Evolutionary conservation across 768 basidiomycete species (phyloP).

Genomic region (Daedalea quercina): DNA sequence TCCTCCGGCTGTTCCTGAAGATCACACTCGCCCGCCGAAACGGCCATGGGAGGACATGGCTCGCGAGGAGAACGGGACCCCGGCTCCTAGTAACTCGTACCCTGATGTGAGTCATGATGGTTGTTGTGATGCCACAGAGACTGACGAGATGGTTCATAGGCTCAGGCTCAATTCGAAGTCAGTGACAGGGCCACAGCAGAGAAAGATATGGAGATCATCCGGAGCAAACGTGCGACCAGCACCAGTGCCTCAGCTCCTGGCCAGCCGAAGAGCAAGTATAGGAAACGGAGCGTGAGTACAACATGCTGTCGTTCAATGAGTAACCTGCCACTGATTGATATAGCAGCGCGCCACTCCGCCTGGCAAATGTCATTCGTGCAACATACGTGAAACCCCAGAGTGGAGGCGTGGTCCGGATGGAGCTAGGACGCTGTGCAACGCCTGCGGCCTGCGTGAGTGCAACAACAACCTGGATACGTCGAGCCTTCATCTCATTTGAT

Average conservation of each 20-base stretch:
- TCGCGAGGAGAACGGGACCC: constrained; percentile 32
- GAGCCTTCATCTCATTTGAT: neutral
- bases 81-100: neutral
- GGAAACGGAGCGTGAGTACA: constrained; percentile 77
- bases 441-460: constrained; percentile 75
- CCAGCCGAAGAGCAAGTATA: constrained; percentile 72
- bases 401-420: constrained; percentile 84
- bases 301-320: neutral
- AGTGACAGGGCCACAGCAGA: constrained; percentile 60
- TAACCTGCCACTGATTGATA: constrained; percentile 18
- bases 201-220: constrained; percentile 81
- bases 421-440: constrained; percentile 78
- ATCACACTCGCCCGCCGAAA: constrained; percentile 56
- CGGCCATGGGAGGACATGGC: constrained; percentile 75
- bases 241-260: constrained; percentile 41
- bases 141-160: neutral
- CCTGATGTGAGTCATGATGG: constrained; percentile 3
- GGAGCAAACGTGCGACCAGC: constrained; percentile 69
- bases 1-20: constrained; percentile 29
- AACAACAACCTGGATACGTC: constrained; percentile 7
- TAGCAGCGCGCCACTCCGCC: constrained; percentile 75
- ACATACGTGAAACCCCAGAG: constrained; percentile 84
- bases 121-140: neutral
- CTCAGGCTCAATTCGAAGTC: constrained; percentile 10
- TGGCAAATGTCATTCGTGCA: constrained; percentile 83